A percentile compares a stretch with the other conserved stretches of the same genome.
These are phyloP conservation scores for Tricholoma sp. DNA, from an alignment of 768 basidiomycete genomes.

Conservation along the genomic window DNA sequence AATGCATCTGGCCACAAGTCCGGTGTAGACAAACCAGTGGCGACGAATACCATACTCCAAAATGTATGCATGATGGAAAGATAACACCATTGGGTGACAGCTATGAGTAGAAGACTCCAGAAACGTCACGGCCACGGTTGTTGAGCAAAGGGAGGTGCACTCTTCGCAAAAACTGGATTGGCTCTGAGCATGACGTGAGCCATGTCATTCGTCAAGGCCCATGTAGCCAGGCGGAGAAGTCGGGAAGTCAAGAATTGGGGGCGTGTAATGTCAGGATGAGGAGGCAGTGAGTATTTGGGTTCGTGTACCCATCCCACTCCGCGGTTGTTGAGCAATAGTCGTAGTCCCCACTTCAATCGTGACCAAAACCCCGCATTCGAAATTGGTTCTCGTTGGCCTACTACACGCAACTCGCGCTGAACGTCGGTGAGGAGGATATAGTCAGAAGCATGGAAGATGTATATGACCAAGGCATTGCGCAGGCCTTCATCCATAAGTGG, in stretches of 20 bases:
- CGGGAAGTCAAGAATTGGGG: background rate
- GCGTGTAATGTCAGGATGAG: slow-evolving; percentile 3
- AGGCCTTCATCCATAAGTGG: background rate
- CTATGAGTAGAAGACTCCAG: background rate
- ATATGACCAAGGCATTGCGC: background rate
- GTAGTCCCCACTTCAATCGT: slow-evolving; percentile 9
- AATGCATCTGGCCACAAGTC: background rate
- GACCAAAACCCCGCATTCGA: slow-evolving; percentile 3
- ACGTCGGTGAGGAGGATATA: slow-evolving; percentile 13
- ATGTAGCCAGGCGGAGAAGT: background rate
- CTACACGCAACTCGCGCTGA: slow-evolving; percentile 6
- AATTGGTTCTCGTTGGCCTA: slow-evolving; percentile 10
- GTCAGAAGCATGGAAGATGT: slow-evolving; percentile 3
- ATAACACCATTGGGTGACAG: background rate
- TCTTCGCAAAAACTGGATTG: background rate
- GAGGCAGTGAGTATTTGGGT: slow-evolving; percentile 5
- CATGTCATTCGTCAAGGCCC: background rate
- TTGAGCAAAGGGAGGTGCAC: background rate
- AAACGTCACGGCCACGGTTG: background rate
- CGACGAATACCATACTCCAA: background rate
- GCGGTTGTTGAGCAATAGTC: slow-evolving; percentile 2
- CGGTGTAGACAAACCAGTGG: background rate
- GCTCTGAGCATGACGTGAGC: background rate
- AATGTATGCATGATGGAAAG: background rate
- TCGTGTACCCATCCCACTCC: slow-evolving; percentile 11